Evolutionary conservation across 2,329 filamentous ascomycete genomes (phyloP), one percentile per base, ranked within the genome.

Genomic region (Triangularia verruculosa): DNA sequence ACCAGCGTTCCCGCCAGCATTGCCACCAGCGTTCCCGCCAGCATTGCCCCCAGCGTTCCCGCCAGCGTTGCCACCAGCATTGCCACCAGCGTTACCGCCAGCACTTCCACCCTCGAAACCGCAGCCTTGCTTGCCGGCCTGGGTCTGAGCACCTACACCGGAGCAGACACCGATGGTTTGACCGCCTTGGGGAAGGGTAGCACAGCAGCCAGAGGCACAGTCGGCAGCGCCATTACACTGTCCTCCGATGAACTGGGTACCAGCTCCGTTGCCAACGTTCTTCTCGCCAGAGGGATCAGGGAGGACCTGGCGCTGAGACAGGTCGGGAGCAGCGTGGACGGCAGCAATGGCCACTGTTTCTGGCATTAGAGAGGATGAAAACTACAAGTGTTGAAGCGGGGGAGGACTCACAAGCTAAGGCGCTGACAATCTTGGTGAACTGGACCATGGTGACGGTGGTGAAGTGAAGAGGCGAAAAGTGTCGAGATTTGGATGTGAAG

Each of bases 61-160:
- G 30, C 60, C 64, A 12, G 63, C 61, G 17, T 58, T 58, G 9
- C 34, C 61, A 2, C 32, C 8, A 13, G 57, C 32, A 17, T 27
- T 39, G 28, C 32, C 43, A 20, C 56, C 58, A 30, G 51, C 55
- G 11, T n/a, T 32, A n/a, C 57, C 60, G 7, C 27, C 60, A 52
- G 17, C 60, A 27, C 61, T 55, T 52, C 59, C 64, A n/a, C 65
- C 61, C 52, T 66, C 68, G 55, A 75, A 75, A 3, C 74, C 74
- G 65, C 75, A 77, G 3, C 75, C 75, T 1, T 73, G 73, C 63
- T 77, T 77, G 20, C 74, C 75, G 13, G 69, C 70, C 57, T 73
- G 72, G 24, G 64, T 70, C 15, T 72, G 69, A 0, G 73, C 74
- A 1, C 72, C 75, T 1, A 69, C 54, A 9, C 74, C 74, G 7